Percentiles rank a stretch among this genome's conserved stretches.
Evolutionary conservation across 2,329 filamentous ascomycete genomes (phyloP).

Genomic region (Trichoderma koningii): DNA sequence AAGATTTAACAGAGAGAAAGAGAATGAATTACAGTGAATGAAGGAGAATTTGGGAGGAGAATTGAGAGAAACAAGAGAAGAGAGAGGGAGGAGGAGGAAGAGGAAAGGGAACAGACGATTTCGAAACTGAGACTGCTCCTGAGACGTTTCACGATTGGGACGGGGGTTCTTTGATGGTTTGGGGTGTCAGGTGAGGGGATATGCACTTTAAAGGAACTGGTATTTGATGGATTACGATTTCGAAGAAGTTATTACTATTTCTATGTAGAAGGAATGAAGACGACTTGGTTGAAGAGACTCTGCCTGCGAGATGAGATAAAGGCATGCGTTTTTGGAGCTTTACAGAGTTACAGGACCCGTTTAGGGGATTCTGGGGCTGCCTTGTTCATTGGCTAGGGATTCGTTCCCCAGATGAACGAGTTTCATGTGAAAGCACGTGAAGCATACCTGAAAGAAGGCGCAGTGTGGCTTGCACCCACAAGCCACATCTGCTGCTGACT

Average conservation of each 20-base stretch:
- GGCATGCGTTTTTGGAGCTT: too few species aligned
- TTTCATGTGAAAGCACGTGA: neutral
- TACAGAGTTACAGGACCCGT: too few species aligned
- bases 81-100: neutral
- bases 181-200: slow-evolving; percentile 4
- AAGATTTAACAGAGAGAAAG: neutral
- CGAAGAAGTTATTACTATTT: too few species aligned
- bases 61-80: neutral
- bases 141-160: slow-evolving; percentile 29
- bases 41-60: neutral
- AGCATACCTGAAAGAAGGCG: neutral
- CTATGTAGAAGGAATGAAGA: too few species aligned
- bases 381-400: too few species aligned
- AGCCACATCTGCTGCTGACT: slow-evolving; percentile 8
- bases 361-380: too few species aligned
- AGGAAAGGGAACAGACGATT: neutral
- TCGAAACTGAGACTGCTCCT: slow-evolving; percentile 25
- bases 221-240: neutral
- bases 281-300: too few species aligned
- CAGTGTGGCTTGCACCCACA: neutral
- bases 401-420: neutral
- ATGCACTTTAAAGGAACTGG: neutral
- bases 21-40: too few species aligned
- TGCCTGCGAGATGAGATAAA: too few species aligned
- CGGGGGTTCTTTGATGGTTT: slow-evolving; percentile 17